Conservation (phyloP, 176 grass and related monocot species). For the Musa acuminata region DNA sequence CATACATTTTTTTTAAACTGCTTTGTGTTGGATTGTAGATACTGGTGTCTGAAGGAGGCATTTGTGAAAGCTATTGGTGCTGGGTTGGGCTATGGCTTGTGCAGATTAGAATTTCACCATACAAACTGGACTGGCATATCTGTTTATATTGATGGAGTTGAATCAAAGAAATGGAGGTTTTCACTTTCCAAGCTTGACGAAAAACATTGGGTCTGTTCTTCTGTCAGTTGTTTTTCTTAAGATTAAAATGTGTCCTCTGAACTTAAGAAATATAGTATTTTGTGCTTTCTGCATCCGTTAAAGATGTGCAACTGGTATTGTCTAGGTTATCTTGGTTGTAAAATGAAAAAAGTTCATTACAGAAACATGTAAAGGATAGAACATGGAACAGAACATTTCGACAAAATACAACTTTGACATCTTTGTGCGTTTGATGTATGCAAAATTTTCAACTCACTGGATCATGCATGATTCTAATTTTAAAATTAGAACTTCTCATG, state of each 20-base stretch:
- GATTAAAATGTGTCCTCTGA: not conserved
- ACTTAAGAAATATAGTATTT: not conserved
- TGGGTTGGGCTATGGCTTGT: constrained; percentile 64
- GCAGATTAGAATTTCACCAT: constrained; percentile 66
- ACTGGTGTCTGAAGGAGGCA: constrained; percentile 86
- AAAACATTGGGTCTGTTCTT: constrained; percentile 12
- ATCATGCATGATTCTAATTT: no score
- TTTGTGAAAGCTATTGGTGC: constrained; percentile 70
- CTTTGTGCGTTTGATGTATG: not conserved
- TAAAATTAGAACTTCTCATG: not conserved
- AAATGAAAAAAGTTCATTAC: not conserved
- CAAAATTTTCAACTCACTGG: not conserved
- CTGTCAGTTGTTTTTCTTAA: not conserved
- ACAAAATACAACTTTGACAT: not conserved
- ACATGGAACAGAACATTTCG: not conserved
- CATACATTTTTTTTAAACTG: not conserved
- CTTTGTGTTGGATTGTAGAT: constrained; percentile 27
- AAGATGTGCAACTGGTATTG: not conserved
- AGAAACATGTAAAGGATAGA: not conserved
- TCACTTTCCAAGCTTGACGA: constrained; percentile 19
- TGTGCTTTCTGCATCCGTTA: no score
- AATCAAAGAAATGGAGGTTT: constrained; percentile 40
- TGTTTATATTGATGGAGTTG: constrained; percentile 49
- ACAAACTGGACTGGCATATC: constrained; percentile 41
- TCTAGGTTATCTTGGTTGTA: not conserved